phyloP scores from a whole-genome alignment of 2,329 filamentous ascomycete species.

The Davidsoniella eucalypti region DNA sequence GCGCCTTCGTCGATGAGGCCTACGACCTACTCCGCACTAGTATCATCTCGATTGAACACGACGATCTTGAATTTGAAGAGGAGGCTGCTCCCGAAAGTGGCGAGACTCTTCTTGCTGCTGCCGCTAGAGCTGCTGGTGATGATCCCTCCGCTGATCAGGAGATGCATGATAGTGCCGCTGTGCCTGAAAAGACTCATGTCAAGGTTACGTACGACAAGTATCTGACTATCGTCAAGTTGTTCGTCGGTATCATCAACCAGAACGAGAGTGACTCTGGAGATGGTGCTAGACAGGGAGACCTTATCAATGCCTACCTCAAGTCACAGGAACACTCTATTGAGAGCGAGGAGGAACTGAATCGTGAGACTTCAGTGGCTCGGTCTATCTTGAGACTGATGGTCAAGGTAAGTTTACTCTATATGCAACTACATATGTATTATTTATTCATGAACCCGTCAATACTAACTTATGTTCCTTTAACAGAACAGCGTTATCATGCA shows the following conservation, averaged over 20 bases:
- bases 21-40: constrained; percentile 82
- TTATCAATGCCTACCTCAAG: constrained; percentile 83
- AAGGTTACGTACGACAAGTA: constrained; percentile 96
- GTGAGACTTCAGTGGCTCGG: constrained; percentile 53
- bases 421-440: background rate
- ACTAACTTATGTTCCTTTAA: constrained; percentile 34
- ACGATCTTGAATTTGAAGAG: constrained; percentile 88
- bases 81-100: constrained; percentile 27
- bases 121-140: constrained; percentile 32
- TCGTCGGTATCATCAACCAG: constrained; percentile 69
- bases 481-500: constrained; percentile 81
- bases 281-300: constrained; percentile 66
- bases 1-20: constrained; percentile 77
- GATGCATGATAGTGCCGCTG: constrained; percentile 22
- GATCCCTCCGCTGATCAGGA: constrained; percentile 19
- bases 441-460: background rate
- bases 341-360: constrained; percentile 64
- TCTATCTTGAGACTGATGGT: constrained; percentile 94
- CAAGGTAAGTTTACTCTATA: constrained; percentile 45
- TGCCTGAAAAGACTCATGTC: constrained; percentile 44
- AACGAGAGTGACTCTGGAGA: constrained; percentile 63
- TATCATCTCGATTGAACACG: constrained; percentile 95
- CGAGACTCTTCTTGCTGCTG: constrained; percentile 22
- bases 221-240: constrained; percentile 70
- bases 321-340: constrained; percentile 72